A percentile compares a stretch with the other conserved stretches of the same genome.
phyloP scores from a whole-genome alignment of 192 early-diverging fungal species.

The Coemansia sp. region DNA sequence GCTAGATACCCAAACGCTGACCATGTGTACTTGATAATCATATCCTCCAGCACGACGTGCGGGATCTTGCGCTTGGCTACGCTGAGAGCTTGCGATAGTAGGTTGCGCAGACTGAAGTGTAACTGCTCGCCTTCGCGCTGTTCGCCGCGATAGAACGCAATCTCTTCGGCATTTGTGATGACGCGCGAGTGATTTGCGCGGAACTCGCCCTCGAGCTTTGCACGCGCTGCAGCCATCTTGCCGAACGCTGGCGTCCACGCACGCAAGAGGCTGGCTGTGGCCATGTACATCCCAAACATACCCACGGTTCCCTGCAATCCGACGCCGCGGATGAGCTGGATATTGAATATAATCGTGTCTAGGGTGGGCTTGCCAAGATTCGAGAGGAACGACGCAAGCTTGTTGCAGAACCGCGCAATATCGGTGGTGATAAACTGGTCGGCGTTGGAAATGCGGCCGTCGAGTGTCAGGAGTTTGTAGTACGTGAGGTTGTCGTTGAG shows the following conservation, averaged over 20 bases:
- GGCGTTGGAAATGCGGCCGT: constrained; percentile 79
- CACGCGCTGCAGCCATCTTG: constrained; percentile 88
- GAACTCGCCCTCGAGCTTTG: constrained; percentile 90
- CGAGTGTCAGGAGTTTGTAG: constrained; percentile 89
- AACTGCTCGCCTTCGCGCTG: constrained; percentile 78
- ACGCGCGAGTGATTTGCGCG: constrained; percentile 91
- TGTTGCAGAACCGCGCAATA: constrained; percentile 86
- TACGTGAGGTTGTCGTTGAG: constrained; percentile 85
- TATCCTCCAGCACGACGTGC: constrained; percentile 94
- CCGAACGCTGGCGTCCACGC: constrained; percentile 93
- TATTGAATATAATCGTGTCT: constrained; percentile 91
- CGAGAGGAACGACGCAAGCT: constrained; percentile 82
- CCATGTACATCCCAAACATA: constrained; percentile 74
- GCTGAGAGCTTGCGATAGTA: constrained; percentile 80
- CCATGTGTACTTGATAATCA: constrained; percentile 97
- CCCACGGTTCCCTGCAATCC: constrained; percentile 81
- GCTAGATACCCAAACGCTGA: constrained; percentile 83
- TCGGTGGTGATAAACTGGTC: constrained; percentile 91
- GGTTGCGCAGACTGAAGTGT: constrained; percentile 67
- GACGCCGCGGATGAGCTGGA: constrained; percentile 81
- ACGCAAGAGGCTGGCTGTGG: constrained; percentile 76
- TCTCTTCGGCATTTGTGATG: constrained; percentile 95
- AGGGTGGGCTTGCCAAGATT: constrained; percentile 94
- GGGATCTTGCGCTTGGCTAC: constrained; percentile 80
- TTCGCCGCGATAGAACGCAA: constrained; percentile 88